Evolutionary conservation across 2,329 filamentous ascomycete genomes (phyloP).

Genomic region (Cytospora schulzeri): DNA sequence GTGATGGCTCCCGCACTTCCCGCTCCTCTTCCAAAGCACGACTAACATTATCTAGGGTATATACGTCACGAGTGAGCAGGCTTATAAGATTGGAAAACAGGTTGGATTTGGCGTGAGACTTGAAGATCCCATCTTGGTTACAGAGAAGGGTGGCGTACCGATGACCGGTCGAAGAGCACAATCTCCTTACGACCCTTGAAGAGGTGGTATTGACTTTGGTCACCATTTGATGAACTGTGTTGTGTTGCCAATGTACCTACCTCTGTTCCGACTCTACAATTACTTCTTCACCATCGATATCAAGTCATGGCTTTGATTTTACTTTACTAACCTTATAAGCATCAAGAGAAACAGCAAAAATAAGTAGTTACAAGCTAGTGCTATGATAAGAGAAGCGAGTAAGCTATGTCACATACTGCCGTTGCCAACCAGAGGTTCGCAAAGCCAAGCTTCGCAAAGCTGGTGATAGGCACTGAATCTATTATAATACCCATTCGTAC

Average conservation of each 20-base stretch:
- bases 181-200: slow-evolving; percentile 35
- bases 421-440: too few species aligned
- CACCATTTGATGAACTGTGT: neutral
- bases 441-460: too few species aligned
- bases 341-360: neutral
- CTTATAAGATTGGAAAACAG: slow-evolving; percentile 30
- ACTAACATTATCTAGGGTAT: slow-evolving; percentile 31
- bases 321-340: neutral
- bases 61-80: slow-evolving; percentile 37
- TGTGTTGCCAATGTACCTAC: neutral
- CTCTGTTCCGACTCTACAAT: neutral
- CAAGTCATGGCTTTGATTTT: neutral
- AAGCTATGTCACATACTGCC: too few species aligned
- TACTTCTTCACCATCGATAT: neutral
- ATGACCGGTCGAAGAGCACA: slow-evolving; percentile 34
- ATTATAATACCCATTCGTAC: too few species aligned
- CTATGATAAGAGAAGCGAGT: too few species aligned
- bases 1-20: neutral
- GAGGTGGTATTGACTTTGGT: neutral
- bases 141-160: slow-evolving; percentile 33
- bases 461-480: too few species aligned
- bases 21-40: neutral
- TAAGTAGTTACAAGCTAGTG: too few species aligned
- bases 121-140: slow-evolving; percentile 36
- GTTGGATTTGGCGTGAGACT: slow-evolving; percentile 35